Evolutionary conservation across 306 rosid species (phyloP).

Genomic region (Glycine latifolia): DNA sequence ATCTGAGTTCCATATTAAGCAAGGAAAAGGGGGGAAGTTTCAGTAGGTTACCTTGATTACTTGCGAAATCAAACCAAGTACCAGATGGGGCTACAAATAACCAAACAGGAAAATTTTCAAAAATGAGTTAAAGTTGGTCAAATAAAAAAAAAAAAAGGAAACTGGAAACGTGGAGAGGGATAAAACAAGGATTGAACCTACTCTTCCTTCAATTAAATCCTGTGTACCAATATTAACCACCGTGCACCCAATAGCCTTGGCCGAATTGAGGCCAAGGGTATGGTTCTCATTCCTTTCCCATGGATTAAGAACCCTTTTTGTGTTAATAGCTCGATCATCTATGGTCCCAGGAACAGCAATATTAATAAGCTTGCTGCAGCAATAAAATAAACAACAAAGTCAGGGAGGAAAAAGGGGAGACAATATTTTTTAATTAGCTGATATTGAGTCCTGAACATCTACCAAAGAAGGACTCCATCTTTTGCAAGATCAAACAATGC

Average conservation of each 20-base stretch:
- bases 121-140: constrained; percentile 31
- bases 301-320: constrained; percentile 87
- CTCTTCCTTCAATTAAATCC: constrained; percentile 93
- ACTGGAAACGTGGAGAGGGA: constrained; percentile 6
- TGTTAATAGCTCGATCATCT: constrained; percentile 98
- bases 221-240: constrained; percentile 99
- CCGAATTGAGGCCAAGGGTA: constrained; percentile 96
- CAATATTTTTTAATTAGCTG: constrained; percentile 4
- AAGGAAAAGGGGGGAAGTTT: constrained; percentile 25
- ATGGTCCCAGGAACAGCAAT: constrained; percentile 99
- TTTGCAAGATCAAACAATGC: constrained; percentile 89
- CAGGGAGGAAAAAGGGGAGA: not conserved
- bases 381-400: constrained; percentile 50
- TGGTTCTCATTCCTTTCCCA: constrained; percentile 99
- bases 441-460: constrained; percentile 46
- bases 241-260: constrained; percentile 99
- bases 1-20: constrained; percentile 15
- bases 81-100: constrained; percentile 79
- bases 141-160: not conserved
- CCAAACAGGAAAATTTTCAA: constrained; percentile 25
- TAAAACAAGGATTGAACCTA: constrained; percentile 58
- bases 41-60: constrained; percentile 77
- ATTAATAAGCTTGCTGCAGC: constrained; percentile 92
- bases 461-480: constrained; percentile 99
- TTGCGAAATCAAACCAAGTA: constrained; percentile 97